A percentile compares a stretch with the other conserved stretches of the same genome.
phyloP scores from a whole-genome alignment of 2,329 filamentous ascomycete genomes.

The Pyricularia grisea region DNA sequence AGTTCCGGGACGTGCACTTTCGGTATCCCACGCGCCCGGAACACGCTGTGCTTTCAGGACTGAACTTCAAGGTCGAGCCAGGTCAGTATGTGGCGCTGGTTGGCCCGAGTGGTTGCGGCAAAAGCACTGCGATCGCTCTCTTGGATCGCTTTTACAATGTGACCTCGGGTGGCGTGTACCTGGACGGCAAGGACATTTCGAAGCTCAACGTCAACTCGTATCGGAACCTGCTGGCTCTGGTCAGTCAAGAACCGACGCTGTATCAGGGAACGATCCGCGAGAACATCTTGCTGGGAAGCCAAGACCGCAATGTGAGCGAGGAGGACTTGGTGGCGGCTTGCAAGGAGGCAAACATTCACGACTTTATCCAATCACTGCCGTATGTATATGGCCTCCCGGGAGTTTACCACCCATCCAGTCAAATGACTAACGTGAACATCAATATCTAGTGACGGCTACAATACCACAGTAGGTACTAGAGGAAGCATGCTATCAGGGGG shows the following conservation, averaged over 20 bases:
- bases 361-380: conserved; percentile 75
- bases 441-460: not conserved
- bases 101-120: conserved; percentile 89
- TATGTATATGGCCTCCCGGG: not conserved
- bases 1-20: conserved; percentile 91
- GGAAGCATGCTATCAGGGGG: not conserved
- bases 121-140: conserved; percentile 85
- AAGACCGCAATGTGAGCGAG: conserved; percentile 56
- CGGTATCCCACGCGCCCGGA: conserved; percentile 86
- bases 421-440: not conserved
- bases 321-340: conserved; percentile 68
- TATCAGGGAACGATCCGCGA: conserved; percentile 79
- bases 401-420: not conserved
- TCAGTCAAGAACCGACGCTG: conserved; percentile 87
- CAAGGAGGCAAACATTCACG: conserved; percentile 85
- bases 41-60: conserved; percentile 80
- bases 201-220: conserved; percentile 79
- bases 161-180: conserved; percentile 64
- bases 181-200: conserved; percentile 78
- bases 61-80: conserved; percentile 64
- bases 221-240: conserved; percentile 72
- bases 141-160: conserved; percentile 94
- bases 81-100: conserved; percentile 85
- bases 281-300: conserved; percentile 75
- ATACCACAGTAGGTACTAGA: not conserved